Conservation (phyloP, 164 flowering plant genomes). For the Chimonanthus praecox region DNA sequence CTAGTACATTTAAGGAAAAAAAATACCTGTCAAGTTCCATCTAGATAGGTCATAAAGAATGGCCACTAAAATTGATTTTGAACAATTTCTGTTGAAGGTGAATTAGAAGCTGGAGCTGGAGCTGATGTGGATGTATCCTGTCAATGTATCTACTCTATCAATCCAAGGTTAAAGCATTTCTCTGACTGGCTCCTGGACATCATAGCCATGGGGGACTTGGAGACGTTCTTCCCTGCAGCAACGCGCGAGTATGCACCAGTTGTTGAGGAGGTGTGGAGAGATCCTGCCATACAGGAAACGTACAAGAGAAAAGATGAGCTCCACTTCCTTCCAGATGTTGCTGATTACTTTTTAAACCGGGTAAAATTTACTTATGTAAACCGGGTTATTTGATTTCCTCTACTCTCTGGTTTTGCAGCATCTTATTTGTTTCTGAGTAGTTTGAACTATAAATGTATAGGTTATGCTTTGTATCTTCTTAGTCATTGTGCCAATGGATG, state of each 20-base stretch:
- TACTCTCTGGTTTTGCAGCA: too few species aligned
- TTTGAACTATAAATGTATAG: too few species aligned
- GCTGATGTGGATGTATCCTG: conserved; percentile 26
- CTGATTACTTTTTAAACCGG: conserved; percentile 88
- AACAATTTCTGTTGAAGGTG: conserved; percentile 36
- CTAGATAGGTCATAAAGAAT: neutral
- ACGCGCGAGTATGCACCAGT: conserved; percentile 98
- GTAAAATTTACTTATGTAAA: conserved; percentile 27
- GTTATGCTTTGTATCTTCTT: too few species aligned
- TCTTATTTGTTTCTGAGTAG: too few species aligned
- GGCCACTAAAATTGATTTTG: conserved; percentile 6
- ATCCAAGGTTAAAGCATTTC: conserved; percentile 85
- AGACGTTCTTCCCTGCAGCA: conserved; percentile 99
- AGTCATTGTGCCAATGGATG: too few species aligned
- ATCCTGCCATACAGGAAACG: conserved; percentile 90
- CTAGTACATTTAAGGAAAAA: neutral
- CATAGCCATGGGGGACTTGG: conserved; percentile 97
- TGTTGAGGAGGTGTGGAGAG: conserved; percentile 96
- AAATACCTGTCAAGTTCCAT: neutral
- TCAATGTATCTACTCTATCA: conserved; percentile 74
- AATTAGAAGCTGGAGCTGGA: conserved; percentile 15
- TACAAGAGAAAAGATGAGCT: conserved; percentile 81
- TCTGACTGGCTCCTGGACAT: conserved; percentile 98
- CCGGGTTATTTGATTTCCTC: neutral
- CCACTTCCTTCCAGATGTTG: conserved; percentile 91